phyloP scores from a whole-genome alignment of 1,284 basidiomycete species.

The Coriolopsis trogii region DNA sequence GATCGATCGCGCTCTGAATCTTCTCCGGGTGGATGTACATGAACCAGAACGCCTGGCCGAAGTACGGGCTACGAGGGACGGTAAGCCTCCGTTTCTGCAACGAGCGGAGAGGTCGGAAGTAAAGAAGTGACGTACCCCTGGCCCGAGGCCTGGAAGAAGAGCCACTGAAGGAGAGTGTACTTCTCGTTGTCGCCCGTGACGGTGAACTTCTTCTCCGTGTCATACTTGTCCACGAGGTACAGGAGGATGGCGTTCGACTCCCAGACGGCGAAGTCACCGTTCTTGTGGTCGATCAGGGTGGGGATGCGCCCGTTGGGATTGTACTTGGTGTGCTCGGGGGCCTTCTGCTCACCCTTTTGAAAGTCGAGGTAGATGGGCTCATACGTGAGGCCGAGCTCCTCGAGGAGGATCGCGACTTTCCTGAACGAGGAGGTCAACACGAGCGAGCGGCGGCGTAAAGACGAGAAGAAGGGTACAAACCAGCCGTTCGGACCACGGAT shows the following conservation, averaged over 20 bases:
- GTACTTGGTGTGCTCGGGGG: constrained; percentile 23
- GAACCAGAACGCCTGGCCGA: constrained; percentile 8
- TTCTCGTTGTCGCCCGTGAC: constrained; percentile 28
- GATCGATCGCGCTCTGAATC: constrained; percentile 1
- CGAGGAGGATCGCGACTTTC: constrained; percentile 33
- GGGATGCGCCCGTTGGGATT: constrained; percentile 40
- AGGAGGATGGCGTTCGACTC: constrained; percentile 39
- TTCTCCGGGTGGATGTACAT: background rate
- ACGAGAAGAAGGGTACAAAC: too few species aligned
- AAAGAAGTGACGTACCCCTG: constrained; percentile 26
- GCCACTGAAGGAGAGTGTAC: constrained; percentile 31
- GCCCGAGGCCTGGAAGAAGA: constrained; percentile 36
- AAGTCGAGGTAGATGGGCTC: constrained; percentile 35
- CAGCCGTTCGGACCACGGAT: constrained; percentile 2
- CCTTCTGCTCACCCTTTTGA: constrained; percentile 33
- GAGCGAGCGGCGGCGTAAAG: too few species aligned
- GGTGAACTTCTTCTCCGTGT: constrained; percentile 34
- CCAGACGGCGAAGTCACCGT: constrained; percentile 33
- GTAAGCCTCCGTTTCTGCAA: background rate
- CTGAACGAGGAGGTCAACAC: too few species aligned
- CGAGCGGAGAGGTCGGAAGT: background rate
- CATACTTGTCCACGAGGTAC: constrained; percentile 39
- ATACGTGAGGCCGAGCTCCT: constrained; percentile 35
- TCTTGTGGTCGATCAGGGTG: constrained; percentile 38
- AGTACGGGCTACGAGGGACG: constrained; percentile 8